Conservation (phyloP, 192 early-diverging fungal species). For the Linnemannia zychae region DNA sequence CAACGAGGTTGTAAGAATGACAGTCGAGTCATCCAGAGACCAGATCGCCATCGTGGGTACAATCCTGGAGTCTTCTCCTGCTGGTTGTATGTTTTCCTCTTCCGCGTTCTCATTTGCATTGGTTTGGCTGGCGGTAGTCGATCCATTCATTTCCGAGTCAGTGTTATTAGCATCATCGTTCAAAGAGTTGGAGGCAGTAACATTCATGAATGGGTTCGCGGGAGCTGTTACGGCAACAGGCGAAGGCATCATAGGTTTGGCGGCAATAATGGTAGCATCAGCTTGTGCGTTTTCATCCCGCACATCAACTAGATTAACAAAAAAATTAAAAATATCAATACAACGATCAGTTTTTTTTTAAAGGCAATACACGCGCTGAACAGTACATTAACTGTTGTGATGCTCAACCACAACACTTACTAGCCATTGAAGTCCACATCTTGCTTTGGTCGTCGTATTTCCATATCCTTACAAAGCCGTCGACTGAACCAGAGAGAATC, state of each 20-base stretch:
- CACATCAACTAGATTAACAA: constrained; percentile 40
- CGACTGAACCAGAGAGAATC: constrained; percentile 79
- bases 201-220: constrained; percentile 17
- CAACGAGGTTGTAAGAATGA: constrained; percentile 77
- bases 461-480: constrained; percentile 87
- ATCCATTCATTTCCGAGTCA: constrained; percentile 49
- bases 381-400: background rate
- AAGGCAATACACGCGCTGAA: background rate
- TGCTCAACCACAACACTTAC: constrained; percentile 42
- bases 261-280: constrained; percentile 50
- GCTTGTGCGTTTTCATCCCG: constrained; percentile 48
- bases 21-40: constrained; percentile 74
- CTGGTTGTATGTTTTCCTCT: background rate
- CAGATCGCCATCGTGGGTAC: constrained; percentile 73
- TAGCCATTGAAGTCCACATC: constrained; percentile 71
- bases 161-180: constrained; percentile 32
- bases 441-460: constrained; percentile 61
- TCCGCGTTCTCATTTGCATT: constrained; percentile 5
- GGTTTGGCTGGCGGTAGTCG: constrained; percentile 20
- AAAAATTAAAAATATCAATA: background rate
- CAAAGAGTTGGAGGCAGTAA: background rate
- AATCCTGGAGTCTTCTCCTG: constrained; percentile 38
- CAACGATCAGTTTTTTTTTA: background rate
- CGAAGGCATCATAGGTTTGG: constrained; percentile 54
- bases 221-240: constrained; percentile 18